phyloP scores from a whole-genome alignment of 257 asterid genomes.

The Solanum virginianum region DNA sequence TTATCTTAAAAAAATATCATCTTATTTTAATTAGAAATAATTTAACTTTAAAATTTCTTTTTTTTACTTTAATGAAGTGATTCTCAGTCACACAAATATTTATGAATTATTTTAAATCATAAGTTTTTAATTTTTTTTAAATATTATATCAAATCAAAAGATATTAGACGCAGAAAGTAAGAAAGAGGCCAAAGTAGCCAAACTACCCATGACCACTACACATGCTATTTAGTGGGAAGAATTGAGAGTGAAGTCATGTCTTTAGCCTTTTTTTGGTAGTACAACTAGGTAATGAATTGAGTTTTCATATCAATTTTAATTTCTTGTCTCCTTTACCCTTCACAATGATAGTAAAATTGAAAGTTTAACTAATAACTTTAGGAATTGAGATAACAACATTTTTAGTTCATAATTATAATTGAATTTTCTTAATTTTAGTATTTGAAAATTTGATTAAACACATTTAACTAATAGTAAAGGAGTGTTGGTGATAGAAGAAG shows the following conservation, averaged over 20 bases:
- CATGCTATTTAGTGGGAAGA: conserved; percentile 28
- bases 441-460: background rate
- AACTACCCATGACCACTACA: conserved; percentile 36
- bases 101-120: too few species aligned
- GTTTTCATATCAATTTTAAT: background rate
- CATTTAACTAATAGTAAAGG: background rate
- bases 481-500: background rate
- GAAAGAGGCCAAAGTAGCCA: conserved; percentile 26
- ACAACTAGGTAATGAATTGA: background rate
- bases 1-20: too few species aligned
- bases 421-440: background rate
- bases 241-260: conserved; percentile 32
- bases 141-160: accelerated
- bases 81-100: too few species aligned
- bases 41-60: too few species aligned
- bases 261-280: background rate
- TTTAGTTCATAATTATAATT: background rate
- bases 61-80: too few species aligned
- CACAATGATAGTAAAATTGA: background rate
- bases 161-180: too few species aligned
- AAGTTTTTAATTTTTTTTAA: too few species aligned
- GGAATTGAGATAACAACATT: background rate
- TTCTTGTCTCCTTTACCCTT: background rate
- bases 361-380: background rate
- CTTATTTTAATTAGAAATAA: too few species aligned